Evolutionary conservation across 2,329 filamentous ascomycete genomes (phyloP).

Genomic region (Venturia effusa): DNA sequence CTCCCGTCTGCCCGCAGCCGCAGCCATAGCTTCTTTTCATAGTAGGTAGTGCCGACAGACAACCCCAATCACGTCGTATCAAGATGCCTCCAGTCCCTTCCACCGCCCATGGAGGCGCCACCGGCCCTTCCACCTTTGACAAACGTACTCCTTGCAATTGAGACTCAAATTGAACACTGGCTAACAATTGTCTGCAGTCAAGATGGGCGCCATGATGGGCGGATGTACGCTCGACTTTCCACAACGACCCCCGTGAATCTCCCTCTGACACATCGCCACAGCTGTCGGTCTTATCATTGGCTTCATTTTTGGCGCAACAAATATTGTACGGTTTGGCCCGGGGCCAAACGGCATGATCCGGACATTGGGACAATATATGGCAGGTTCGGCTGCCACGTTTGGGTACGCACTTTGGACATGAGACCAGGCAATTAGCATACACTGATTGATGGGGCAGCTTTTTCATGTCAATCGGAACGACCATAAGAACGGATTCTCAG

Average conservation of each 20-base stretch:
- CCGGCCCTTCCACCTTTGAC: constrained; percentile 57
- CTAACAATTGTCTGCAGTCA: constrained; percentile 48
- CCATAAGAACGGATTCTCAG: constrained; percentile 84
- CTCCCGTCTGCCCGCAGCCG: too few species aligned
- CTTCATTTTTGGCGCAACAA: constrained; percentile 91
- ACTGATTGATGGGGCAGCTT: constrained; percentile 42
- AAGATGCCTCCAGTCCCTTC: constrained; percentile 9
- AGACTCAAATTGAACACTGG: constrained; percentile 16
- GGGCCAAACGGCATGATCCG: constrained; percentile 89
- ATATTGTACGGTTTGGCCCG: constrained; percentile 90
- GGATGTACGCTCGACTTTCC: constrained; percentile 58
- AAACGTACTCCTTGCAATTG: constrained; percentile 45
- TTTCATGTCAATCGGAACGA: constrained; percentile 98
- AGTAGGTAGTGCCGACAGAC: neutral
- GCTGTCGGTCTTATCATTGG: constrained; percentile 94
- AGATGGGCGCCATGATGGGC: constrained; percentile 98
- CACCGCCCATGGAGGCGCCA: constrained; percentile 30
- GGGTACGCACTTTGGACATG: constrained; percentile 50
- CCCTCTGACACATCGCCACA: constrained; percentile 27
- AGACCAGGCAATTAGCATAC: neutral
- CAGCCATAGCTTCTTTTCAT: neutral
- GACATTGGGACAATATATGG: constrained; percentile 93
- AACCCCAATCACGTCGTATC: neutral
- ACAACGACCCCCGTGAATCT: neutral
- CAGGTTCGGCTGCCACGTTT: constrained; percentile 88